Conservation (phyloP, 352 stramenopile species). For the Globisporangium ultimum region DNA sequence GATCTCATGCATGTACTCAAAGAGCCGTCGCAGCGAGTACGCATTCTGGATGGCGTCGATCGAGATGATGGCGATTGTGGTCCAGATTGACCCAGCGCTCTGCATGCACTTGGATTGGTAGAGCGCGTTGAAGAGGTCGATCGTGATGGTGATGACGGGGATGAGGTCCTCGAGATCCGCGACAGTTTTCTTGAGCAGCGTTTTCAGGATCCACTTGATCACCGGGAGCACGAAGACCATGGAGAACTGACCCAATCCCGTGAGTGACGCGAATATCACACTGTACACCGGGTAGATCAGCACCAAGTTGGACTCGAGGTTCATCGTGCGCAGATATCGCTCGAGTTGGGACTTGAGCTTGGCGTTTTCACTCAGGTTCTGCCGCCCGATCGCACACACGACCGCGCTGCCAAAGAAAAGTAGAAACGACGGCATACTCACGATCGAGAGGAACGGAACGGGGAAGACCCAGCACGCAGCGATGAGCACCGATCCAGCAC, state of each 20-base stretch:
- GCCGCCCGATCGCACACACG: neutral
- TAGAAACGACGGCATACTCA: neutral
- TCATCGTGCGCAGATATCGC: neutral
- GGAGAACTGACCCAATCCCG: neutral
- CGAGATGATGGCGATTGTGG: neutral
- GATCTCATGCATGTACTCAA: neutral
- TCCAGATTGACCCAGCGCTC: neutral
- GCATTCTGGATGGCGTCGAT: slow-evolving; percentile 7
- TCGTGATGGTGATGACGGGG: neutral
- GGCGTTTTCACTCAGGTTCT: neutral
- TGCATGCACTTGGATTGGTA: slow-evolving; percentile 12
- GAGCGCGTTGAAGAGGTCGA: slow-evolving; percentile 6
- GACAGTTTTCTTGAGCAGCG: neutral
- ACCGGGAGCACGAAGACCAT: slow-evolving; percentile 3
- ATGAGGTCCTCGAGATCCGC: neutral
- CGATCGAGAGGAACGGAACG: neutral
- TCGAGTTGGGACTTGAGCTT: neutral
- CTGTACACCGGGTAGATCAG: slow-evolving; percentile 3
- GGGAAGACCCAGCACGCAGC: slow-evolving; percentile 6
- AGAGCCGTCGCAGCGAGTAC: neutral
- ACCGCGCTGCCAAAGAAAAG: neutral
- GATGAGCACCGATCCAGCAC: neutral
- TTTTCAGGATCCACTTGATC: slow-evolving; percentile 3
- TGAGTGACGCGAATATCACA: neutral
- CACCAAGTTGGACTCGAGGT: slow-evolving; percentile 3